Percentiles rank a stretch among this genome's conserved stretches.
Conservation (phyloP, 345 rosid genomes). For the Camelina sativa region DNA sequence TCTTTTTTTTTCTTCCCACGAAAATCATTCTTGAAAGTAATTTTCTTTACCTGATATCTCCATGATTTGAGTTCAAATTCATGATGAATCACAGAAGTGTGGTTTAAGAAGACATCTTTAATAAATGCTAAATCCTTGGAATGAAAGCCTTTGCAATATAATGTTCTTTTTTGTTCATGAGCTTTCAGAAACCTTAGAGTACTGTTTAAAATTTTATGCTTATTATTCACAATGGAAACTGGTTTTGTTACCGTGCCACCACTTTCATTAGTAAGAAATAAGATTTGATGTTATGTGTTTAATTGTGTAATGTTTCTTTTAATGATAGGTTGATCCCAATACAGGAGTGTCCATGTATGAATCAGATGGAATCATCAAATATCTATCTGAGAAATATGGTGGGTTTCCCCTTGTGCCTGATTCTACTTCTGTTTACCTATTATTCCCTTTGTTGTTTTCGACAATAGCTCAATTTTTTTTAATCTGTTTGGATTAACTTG, state of each 20-base stretch:
- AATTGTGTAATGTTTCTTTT: background rate
- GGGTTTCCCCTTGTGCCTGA: slow-evolving; percentile 23
- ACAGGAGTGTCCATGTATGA: slow-evolving; percentile 92
- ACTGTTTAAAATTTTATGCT: background rate
- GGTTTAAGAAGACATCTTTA: slow-evolving; percentile 8
- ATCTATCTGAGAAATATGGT: slow-evolving; percentile 83
- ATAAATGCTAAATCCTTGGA: background rate
- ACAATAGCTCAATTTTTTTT: background rate
- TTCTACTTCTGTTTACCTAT: slow-evolving; percentile 8
- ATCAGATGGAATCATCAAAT: slow-evolving; percentile 89
- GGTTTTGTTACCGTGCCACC: slow-evolving; percentile 1
- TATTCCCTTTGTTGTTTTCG: background rate
- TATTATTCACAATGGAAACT: background rate
- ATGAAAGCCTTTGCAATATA: background rate
- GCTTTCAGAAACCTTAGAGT: background rate
- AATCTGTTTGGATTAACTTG: slow-evolving; percentile 34
- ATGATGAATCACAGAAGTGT: background rate
- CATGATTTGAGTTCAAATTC: background rate
- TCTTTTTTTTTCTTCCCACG: slow-evolving; percentile 4
- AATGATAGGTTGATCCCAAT: slow-evolving; percentile 86
- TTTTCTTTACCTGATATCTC: background rate
- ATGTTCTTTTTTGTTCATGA: background rate
- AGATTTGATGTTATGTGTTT: background rate
- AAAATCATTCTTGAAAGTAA: background rate
- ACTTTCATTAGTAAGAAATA: background rate